phyloP scores from a whole-genome alignment of 1,284 basidiomycete species.

The Schizophyllum amplum region DNA sequence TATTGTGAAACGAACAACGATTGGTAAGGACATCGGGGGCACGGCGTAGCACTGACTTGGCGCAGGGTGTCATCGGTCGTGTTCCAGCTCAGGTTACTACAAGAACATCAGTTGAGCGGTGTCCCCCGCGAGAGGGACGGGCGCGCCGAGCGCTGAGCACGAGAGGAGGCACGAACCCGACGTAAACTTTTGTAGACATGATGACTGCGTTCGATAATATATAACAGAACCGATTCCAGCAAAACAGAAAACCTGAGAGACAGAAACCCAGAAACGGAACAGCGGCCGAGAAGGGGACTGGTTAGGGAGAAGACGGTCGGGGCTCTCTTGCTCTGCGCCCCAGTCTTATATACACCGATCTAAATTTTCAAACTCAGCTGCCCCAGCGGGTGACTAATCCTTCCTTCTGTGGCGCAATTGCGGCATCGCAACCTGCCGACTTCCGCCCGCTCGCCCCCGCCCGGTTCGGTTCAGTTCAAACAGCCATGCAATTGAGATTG shows the following conservation, averaged over 20 bases:
- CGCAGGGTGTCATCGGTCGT: conserved; percentile 86
- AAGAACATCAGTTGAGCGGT: conserved; percentile 37
- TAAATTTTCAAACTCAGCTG: conserved; percentile 42
- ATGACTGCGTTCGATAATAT: conserved; percentile 37
- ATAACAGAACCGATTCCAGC: conserved; percentile 13
- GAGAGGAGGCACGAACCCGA: conserved; percentile 67
- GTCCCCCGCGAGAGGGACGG: conserved; percentile 36
- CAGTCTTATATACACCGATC: conserved; percentile 40
- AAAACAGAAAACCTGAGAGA: conserved; percentile 22
- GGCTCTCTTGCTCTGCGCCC: conserved; percentile 22
- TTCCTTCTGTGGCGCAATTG: too few species aligned
- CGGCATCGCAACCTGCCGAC: too few species aligned
- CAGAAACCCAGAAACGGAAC: conserved; percentile 26
- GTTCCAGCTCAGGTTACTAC: conserved; percentile 88
- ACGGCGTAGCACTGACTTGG: conserved; percentile 59
- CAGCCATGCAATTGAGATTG: background rate
- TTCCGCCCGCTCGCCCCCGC: too few species aligned
- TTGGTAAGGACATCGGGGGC: conserved; percentile 17
- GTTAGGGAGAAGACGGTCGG: conserved; percentile 31
- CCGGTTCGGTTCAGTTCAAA: too few species aligned
- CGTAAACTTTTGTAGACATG: conserved; percentile 77
- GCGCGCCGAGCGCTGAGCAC: conserved; percentile 33
- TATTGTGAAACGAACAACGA: conserved; percentile 31
- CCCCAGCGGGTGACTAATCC: conserved; percentile 13
- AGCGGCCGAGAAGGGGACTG: conserved; percentile 39